Evolutionary conservation across 148 eudicot genomes (phyloP).

Genomic region (Persicaria tinctoria): DNA sequence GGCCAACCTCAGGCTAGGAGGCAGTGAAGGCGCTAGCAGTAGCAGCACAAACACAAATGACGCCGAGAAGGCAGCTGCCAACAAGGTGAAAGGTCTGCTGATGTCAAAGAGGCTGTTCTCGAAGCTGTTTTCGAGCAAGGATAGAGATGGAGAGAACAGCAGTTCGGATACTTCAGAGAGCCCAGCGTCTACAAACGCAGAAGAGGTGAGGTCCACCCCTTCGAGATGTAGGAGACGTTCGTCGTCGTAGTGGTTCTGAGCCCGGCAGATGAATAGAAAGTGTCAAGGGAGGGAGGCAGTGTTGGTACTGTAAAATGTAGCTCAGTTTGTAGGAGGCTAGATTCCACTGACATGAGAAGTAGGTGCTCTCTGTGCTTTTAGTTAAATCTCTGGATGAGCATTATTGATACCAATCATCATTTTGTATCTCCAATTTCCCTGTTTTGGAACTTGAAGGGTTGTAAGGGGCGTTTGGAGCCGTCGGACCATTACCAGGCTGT

Average conservation of each 20-base stretch:
- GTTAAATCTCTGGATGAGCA: too few relatives aligned
- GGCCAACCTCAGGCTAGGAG: conserved; percentile 42
- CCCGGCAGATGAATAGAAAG: not conserved
- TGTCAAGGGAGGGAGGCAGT: not conserved
- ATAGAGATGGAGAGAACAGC: conserved; percentile 56
- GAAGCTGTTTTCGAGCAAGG: conserved; percentile 65
- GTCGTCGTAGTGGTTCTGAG: not conserved
- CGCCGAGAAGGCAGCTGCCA: conserved; percentile 34
- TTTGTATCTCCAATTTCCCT: too few relatives aligned
- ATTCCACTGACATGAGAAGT: too few relatives aligned
- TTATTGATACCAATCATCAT: too few relatives aligned
- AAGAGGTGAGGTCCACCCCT: conserved; percentile 5
- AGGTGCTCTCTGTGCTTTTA: too few relatives aligned
- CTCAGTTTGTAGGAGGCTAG: too few relatives aligned
- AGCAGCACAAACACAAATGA: conserved; percentile 20
- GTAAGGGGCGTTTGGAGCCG: too few relatives aligned
- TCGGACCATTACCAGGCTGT: too few relatives aligned
- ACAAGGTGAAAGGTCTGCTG: conserved; percentile 41
- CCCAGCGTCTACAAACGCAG: conserved; percentile 44
- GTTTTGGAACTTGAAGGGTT: too few relatives aligned
- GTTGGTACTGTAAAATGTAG: not conserved
- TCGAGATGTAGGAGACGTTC: conserved; percentile 13
- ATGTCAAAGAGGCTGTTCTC: conserved; percentile 70
- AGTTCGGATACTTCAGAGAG: conserved; percentile 89
- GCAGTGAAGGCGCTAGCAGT: conserved; percentile 20